These are phyloP conservation scores for Cutaneotrichosporon sp. DNA, from an alignment of 1,284 basidiomycete species.

Conservation along the genomic window DNA sequence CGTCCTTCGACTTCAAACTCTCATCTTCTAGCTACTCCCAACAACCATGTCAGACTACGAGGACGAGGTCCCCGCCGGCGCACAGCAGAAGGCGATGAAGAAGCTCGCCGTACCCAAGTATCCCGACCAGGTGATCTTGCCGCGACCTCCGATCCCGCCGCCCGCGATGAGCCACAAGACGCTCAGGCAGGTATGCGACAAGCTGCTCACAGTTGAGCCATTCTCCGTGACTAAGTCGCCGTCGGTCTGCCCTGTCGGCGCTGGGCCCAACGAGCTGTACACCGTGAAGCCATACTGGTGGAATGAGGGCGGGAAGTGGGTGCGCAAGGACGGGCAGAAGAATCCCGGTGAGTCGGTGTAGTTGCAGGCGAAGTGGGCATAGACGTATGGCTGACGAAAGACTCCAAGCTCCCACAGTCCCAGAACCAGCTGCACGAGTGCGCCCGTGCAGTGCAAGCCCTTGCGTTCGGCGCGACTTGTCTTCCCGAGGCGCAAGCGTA, in stretches of 20 bases:
- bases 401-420: slow-evolving; percentile 18
- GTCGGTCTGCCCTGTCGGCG: slow-evolving; percentile 20
- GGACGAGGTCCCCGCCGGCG: not conserved
- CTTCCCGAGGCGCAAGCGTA: slow-evolving; percentile 8
- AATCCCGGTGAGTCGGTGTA: slow-evolving; percentile 28
- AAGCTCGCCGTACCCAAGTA: slow-evolving; percentile 17
- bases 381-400: not conserved
- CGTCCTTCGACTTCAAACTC: not conserved
- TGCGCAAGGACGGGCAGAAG: slow-evolving; percentile 30
- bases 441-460: slow-evolving; percentile 18
- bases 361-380: no score
- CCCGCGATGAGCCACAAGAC: slow-evolving; percentile 3
- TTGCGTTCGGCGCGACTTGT: slow-evolving; percentile 19
- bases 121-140: slow-evolving; percentile 17
- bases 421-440: slow-evolving; percentile 29
- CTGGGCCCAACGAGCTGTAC: slow-evolving; percentile 31
- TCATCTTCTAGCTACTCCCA: not conserved
- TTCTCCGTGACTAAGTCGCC: slow-evolving; percentile 30
- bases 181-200: slow-evolving; percentile 9
- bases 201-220: slow-evolving; percentile 12
- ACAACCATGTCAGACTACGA: not conserved
- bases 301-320: slow-evolving; percentile 24
- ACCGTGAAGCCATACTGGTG: slow-evolving; percentile 36
- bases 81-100: no score
- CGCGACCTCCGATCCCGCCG: slow-evolving; percentile 7